phyloP scores from a whole-genome alignment of 352 stramenopile species.

The Pseudoperonospora humuli region DNA sequence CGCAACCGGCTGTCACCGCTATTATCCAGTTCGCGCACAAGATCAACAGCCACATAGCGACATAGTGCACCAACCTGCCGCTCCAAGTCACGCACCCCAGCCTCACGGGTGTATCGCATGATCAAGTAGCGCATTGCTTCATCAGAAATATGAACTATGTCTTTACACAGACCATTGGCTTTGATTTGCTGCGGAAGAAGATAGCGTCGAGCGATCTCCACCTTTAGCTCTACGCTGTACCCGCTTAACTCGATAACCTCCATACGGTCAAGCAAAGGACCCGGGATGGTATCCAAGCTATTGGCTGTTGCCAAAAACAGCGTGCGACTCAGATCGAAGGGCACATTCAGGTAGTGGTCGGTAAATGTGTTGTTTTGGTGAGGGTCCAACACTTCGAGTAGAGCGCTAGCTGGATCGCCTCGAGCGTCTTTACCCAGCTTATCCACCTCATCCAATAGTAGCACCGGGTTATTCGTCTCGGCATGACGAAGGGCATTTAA shows the following conservation, averaged over 20 bases:
- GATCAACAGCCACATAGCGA: slow-evolving; percentile 58
- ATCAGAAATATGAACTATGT: slow-evolving; percentile 40
- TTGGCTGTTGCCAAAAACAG: slow-evolving; percentile 85
- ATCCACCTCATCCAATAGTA: slow-evolving; percentile 85
- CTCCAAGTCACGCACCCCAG: slow-evolving; percentile 79
- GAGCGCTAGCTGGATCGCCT: slow-evolving; percentile 52
- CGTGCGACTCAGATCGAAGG: slow-evolving; percentile 82
- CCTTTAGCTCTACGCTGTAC: slow-evolving; percentile 80
- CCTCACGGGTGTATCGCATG: slow-evolving; percentile 81
- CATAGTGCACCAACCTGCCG: slow-evolving; percentile 71
- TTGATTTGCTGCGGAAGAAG: slow-evolving; percentile 73
- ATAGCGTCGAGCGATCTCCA: slow-evolving; percentile 72
- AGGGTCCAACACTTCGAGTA: slow-evolving; percentile 82
- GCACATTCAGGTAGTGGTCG: slow-evolving; percentile 81
- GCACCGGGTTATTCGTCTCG: slow-evolving; percentile 67
- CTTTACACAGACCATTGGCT: slow-evolving; percentile 53
- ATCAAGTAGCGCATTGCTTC: slow-evolving; percentile 65
- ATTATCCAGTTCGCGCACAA: slow-evolving; percentile 47
- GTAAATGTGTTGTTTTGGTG: slow-evolving; percentile 84
- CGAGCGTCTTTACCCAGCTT: slow-evolving; percentile 74
- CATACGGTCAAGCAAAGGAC: slow-evolving; percentile 76
- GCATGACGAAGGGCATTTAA: slow-evolving; percentile 67
- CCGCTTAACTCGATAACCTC: slow-evolving; percentile 76
- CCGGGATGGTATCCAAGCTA: slow-evolving; percentile 68
- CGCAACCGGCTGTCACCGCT: slow-evolving; percentile 5